Evolutionary conservation across 2,329 filamentous ascomycete genomes (phyloP).

Genomic region (Exophiala mesophila): DNA sequence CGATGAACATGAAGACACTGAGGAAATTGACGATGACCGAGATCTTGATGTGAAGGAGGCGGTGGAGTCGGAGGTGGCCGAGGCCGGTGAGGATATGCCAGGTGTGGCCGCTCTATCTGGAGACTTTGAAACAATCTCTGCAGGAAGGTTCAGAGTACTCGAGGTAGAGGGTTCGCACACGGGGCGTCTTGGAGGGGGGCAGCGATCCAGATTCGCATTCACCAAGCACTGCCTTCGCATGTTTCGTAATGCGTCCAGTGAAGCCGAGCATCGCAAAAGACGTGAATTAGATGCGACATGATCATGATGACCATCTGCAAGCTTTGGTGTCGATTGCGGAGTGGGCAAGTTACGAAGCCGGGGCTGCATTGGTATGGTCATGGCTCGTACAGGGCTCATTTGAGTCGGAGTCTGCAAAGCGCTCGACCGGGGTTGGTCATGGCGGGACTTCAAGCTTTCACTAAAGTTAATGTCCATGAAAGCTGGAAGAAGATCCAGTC

Average conservation of each 20-base stretch:
- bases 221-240: slow-evolving; percentile 50
- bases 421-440: neutral
- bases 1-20: slow-evolving; percentile 33
- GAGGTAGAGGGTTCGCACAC: slow-evolving; percentile 6
- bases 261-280: slow-evolving; percentile 52
- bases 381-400: slow-evolving; percentile 14
- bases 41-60: slow-evolving; percentile 52
- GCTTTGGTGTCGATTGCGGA: slow-evolving; percentile 57
- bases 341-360: slow-evolving; percentile 56
- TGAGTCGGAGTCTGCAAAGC: slow-evolving; percentile 13
- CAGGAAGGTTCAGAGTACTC: slow-evolving; percentile 19
- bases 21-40: slow-evolving; percentile 48
- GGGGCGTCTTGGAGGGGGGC: slow-evolving; percentile 34
- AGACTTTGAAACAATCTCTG: slow-evolving; percentile 17
- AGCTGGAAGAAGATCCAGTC: slow-evolving; percentile 1
- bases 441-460: slow-evolving; percentile 15
- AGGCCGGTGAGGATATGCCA: slow-evolving; percentile 52
- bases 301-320: slow-evolving; percentile 11
- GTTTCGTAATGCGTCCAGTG: slow-evolving; percentile 55
- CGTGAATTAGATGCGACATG: slow-evolving; percentile 51
- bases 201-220: slow-evolving; percentile 53
- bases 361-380: slow-evolving; percentile 50
- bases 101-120: slow-evolving; percentile 15
- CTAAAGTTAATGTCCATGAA: slow-evolving; percentile 20
- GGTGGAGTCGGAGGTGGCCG: slow-evolving; percentile 58